Evolutionary conservation across 2,329 filamentous ascomycete species (phyloP).

Genomic region (Dactylonectria macrodidyma): DNA sequence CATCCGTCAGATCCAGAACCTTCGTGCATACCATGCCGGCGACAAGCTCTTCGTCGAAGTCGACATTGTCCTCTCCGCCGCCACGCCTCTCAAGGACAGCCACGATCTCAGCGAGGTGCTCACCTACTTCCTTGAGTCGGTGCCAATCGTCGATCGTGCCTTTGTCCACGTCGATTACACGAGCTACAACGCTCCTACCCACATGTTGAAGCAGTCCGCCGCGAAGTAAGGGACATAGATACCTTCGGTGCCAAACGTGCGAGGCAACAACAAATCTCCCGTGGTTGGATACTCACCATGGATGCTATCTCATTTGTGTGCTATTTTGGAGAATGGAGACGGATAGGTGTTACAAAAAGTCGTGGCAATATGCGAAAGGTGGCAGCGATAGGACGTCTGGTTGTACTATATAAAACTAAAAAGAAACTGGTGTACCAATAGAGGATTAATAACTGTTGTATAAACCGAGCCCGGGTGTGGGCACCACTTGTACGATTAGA

Average conservation of each 20-base stretch:
- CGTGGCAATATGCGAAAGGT: neutral
- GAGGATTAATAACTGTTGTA: slow-evolving; percentile 17
- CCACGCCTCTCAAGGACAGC: slow-evolving; percentile 81
- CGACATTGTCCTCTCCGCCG: slow-evolving; percentile 86
- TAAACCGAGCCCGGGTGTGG: slow-evolving; percentile 5
- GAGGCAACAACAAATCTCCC: neutral
- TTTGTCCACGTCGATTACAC: slow-evolving; percentile 79
- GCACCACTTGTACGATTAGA: too few species aligned
- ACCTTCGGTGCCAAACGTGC: slow-evolving; percentile 6
- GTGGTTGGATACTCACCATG: neutral
- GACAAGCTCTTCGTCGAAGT: slow-evolving; percentile 88
- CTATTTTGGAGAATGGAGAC: neutral
- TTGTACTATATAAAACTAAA: slow-evolving; percentile 16
- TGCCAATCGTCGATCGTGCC: slow-evolving; percentile 82
- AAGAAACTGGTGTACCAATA: slow-evolving; percentile 20
- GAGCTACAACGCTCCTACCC: slow-evolving; percentile 73
- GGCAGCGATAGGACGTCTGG: neutral
- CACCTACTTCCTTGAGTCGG: slow-evolving; percentile 88
- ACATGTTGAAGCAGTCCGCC: slow-evolving; percentile 61
- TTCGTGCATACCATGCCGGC: slow-evolving; percentile 88
- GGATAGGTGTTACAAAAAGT: neutral
- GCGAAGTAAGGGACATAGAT: slow-evolving; percentile 33
- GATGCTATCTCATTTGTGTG: neutral
- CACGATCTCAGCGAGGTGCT: slow-evolving; percentile 85
- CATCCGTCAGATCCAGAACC: slow-evolving; percentile 87